These are phyloP conservation scores for Ecytonucleospora hepatopenaei DNA, from an alignment of 371 early-diverging fungal genomes.

Conservation along the genomic window DNA sequence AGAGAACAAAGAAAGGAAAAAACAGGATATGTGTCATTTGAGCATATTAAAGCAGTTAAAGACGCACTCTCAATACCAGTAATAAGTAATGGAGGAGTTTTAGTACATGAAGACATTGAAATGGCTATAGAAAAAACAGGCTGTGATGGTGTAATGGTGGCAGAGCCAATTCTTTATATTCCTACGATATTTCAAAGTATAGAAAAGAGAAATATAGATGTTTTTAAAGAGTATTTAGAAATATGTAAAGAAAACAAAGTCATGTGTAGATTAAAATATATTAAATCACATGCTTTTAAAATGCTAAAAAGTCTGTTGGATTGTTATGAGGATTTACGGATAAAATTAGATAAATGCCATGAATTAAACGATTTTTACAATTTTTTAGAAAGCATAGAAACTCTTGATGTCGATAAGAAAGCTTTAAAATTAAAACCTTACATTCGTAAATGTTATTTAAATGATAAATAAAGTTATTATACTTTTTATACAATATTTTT, in stretches of 20 bases:
- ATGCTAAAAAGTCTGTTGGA: slow-evolving; percentile 20
- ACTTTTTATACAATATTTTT: no score
- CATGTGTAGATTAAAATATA: slow-evolving; percentile 5
- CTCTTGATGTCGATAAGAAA: neutral
- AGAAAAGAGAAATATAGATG: slow-evolving; percentile 49
- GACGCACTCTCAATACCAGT: slow-evolving; percentile 69
- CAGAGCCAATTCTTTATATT: slow-evolving; percentile 54
- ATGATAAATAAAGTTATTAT: neutral
- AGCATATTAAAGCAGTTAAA: slow-evolving; percentile 77
- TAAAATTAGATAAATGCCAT: slow-evolving; percentile 12
- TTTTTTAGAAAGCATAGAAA: slow-evolving; percentile 9
- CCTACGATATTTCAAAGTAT: slow-evolving; percentile 59
- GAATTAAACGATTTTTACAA: slow-evolving; percentile 7
- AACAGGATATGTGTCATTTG: slow-evolving; percentile 91
- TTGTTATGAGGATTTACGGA: neutral
- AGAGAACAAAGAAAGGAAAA: slow-evolving; percentile 87
- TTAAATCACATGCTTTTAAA: slow-evolving; percentile 44
- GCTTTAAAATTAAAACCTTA: slow-evolving; percentile 10
- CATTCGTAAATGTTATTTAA: neutral
- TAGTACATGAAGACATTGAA: slow-evolving; percentile 72
- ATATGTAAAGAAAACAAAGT: slow-evolving; percentile 21
- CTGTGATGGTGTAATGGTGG: slow-evolving; percentile 84
- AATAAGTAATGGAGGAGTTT: slow-evolving; percentile 87
- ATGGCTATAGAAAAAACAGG: slow-evolving; percentile 74
- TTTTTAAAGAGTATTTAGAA: slow-evolving; percentile 37